phyloP scores from a whole-genome alignment of 1,284 basidiomycete species.

The Ustilago loliicola region DNA sequence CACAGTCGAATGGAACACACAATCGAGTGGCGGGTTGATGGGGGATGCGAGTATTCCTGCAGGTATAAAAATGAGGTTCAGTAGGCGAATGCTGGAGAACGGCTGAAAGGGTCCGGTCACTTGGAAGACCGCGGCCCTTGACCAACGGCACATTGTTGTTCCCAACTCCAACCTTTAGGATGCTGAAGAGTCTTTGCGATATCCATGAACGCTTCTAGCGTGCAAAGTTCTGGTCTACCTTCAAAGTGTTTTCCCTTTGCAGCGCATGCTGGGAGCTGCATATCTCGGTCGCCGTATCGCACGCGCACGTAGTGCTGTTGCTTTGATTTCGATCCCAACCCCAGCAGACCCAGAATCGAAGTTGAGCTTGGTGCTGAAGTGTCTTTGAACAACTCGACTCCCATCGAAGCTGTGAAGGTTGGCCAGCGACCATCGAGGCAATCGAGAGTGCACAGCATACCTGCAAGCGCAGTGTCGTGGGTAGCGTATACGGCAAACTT shows the following conservation, averaged over 20 bases:
- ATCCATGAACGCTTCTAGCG: conserved; percentile 77
- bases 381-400: conserved; percentile 63
- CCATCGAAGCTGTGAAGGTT: conserved; percentile 58
- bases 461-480: conserved; percentile 81
- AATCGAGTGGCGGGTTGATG: neutral
- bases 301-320: conserved; percentile 75
- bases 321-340: conserved; percentile 3
- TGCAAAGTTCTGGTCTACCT: conserved; percentile 82
- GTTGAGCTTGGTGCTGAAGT: conserved; percentile 19
- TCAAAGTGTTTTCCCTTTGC: conserved; percentile 78
- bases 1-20: conserved; percentile 10
- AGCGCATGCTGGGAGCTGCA: conserved; percentile 79
- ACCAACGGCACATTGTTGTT: conserved; percentile 61
- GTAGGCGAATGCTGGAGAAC: neutral
- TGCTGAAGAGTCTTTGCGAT: conserved; percentile 59
- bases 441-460: conserved; percentile 78
- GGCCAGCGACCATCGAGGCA: conserved; percentile 80
- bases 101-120: conserved; percentile 6
- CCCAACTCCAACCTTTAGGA: conserved; percentile 58
- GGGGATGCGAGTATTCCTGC: neutral
- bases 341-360: conserved; percentile 32
- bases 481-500: conserved; percentile 73
- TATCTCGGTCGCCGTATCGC: conserved; percentile 80
- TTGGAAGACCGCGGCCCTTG: conserved; percentile 52
- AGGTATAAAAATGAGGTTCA: conserved; percentile 1